Conservation (phyloP, 2,329 filamentous ascomycete genomes). For the Botrytis galanthina region DNA sequence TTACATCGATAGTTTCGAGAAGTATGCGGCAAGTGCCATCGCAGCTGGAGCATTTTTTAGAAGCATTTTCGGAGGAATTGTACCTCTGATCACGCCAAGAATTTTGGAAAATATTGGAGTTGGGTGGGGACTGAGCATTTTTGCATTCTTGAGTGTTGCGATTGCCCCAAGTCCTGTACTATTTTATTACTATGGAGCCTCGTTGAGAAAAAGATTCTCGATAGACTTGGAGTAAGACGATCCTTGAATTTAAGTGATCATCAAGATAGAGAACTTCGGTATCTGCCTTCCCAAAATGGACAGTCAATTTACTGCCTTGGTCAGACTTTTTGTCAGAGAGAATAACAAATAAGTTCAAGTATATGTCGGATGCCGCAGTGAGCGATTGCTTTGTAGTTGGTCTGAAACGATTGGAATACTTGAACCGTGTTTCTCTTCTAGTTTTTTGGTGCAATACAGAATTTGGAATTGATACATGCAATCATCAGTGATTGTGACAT, state of each 20-base stretch:
- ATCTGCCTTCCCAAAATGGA: not conserved
- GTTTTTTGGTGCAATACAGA: not conserved
- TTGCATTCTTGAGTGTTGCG: slow-evolving; percentile 45
- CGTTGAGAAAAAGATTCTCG: slow-evolving; percentile 46
- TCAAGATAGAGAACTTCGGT: not conserved
- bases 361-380: not conserved
- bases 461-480: not conserved
- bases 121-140: slow-evolving; percentile 50
- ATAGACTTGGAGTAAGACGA: slow-evolving; percentile 36
- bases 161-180: slow-evolving; percentile 50
- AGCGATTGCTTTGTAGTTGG: not conserved
- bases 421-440: not conserved
- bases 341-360: not conserved
- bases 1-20: slow-evolving; percentile 52
- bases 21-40: slow-evolving; percentile 50
- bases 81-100: slow-evolving; percentile 46
- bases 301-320: not conserved
- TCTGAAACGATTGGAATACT: not conserved
- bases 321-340: not conserved
- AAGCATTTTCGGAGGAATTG: slow-evolving; percentile 46
- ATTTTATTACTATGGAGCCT: slow-evolving; percentile 48
- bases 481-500: not conserved
- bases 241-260: not conserved
- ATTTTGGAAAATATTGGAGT: slow-evolving; percentile 47
- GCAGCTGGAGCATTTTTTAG: slow-evolving; percentile 50